Evolutionary conservation across 208 protist genomes (phyloP).

Genomic region (Leishmania braziliensis): DNA sequence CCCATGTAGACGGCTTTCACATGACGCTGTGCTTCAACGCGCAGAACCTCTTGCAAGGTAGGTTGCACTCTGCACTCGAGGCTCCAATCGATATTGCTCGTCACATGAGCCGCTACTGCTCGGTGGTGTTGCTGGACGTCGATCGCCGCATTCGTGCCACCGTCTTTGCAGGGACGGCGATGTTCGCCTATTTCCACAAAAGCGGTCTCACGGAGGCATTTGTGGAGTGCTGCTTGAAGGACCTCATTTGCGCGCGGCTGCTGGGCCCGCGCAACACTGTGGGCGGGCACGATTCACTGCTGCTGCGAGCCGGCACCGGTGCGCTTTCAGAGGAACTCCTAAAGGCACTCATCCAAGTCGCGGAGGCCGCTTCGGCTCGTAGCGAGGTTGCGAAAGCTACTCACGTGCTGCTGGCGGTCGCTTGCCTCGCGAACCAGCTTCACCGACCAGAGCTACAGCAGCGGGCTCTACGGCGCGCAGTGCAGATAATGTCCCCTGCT

Average conservation of each 20-base stretch:
- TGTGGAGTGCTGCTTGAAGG: conserved; percentile 67
- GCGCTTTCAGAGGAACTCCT: conserved; percentile 48
- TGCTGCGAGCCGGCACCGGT: conserved; percentile 30
- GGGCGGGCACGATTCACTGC: conserved; percentile 36
- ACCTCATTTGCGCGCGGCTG: conserved; percentile 54
- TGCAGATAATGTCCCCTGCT: conserved; percentile 65
- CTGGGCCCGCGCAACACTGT: conserved; percentile 58
- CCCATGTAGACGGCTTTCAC: conserved; percentile 79
- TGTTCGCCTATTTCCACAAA: conserved; percentile 78
- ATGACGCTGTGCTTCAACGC: conserved; percentile 76
- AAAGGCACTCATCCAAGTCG: conserved; percentile 55
- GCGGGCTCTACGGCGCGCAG: conserved; percentile 51
- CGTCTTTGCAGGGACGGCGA: conserved; percentile 47
- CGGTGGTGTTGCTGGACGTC: conserved; percentile 57
- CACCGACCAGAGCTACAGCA: conserved; percentile 22
- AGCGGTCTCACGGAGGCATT: conserved; percentile 60
- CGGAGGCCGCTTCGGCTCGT: conserved; percentile 53
- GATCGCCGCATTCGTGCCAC: conserved; percentile 32
- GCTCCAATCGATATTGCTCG: conserved; percentile 63
- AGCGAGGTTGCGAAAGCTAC: conserved; percentile 54
- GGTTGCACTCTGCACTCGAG: conserved; percentile 41
- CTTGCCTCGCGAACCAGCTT: conserved; percentile 36
- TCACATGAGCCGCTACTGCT: conserved; percentile 60
- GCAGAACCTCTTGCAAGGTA: conserved; percentile 44
- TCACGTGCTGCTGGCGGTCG: conserved; percentile 56